Conservation (phyloP, 1,139 yeast genomes). For the Yamadazyma taylorii region DNA sequence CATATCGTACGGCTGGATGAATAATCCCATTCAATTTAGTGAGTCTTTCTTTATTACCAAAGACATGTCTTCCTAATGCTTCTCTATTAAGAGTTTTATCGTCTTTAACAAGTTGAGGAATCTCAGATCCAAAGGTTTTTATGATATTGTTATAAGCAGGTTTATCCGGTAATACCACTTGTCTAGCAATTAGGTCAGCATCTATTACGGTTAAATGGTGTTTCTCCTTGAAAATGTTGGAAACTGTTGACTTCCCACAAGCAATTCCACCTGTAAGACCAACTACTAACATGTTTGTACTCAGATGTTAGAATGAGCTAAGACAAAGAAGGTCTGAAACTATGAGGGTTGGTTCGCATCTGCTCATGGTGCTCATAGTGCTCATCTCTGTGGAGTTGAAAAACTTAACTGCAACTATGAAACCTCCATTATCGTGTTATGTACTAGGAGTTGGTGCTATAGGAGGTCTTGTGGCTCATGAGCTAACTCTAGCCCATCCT, state of each 20-base stretch:
- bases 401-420: too few species aligned
- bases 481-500: conserved; percentile 8
- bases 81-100: conserved; percentile 60
- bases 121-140: conserved; percentile 51
- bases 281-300: conserved; percentile 84
- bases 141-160: conserved; percentile 69
- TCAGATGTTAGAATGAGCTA: too few species aligned
- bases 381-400: background rate
- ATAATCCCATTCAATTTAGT: conserved; percentile 69
- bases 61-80: conserved; percentile 76
- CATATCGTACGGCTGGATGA: conserved; percentile 84
- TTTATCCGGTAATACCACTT: conserved; percentile 80
- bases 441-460: conserved; percentile 18
- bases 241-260: conserved; percentile 92
- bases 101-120: conserved; percentile 53
- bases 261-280: conserved; percentile 98
- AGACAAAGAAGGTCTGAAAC: too few species aligned
- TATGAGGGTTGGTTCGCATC: too few species aligned
- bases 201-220: conserved; percentile 67
- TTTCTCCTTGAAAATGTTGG: conserved; percentile 52
- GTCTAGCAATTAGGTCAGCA: conserved; percentile 86
- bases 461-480: conserved; percentile 18
- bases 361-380: too few species aligned
- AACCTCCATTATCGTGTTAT: conserved; percentile 5
- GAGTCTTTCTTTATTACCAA: conserved; percentile 62